phyloP scores from a whole-genome alignment of 495 filamentous ascomycete genomes.

The Polyplosphaeria fusca region DNA sequence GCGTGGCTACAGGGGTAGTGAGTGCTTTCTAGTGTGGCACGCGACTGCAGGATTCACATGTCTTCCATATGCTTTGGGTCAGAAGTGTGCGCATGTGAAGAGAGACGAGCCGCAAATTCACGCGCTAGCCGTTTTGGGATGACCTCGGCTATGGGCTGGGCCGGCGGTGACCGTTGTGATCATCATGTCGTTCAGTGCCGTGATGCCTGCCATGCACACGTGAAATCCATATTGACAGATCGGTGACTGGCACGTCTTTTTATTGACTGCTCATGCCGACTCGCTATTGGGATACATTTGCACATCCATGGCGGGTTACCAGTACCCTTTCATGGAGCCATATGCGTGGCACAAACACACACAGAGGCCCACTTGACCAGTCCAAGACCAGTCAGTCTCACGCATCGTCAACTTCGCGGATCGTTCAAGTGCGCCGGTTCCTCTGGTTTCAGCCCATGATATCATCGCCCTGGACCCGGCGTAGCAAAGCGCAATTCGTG shows the following conservation, averaged over 20 bases:
- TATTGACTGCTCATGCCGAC: too few species aligned
- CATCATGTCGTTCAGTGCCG: too few species aligned
- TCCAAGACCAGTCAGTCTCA: background rate
- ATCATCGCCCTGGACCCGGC: background rate
- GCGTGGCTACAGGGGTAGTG: background rate
- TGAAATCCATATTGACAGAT: too few species aligned
- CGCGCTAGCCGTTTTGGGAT: slow-evolving; percentile 1
- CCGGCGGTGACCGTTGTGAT: background rate
- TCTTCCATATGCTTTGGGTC: background rate
- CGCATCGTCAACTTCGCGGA: too few species aligned
- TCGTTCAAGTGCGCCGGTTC: too few species aligned
- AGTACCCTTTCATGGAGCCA: slow-evolving; percentile 14
- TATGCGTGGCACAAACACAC: slow-evolving; percentile 12
- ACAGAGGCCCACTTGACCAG: background rate
- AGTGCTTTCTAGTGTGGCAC: slow-evolving; percentile 2
- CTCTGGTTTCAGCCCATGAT: background rate
- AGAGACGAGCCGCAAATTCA: background rate
- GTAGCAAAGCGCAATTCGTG: slow-evolving; percentile 23
- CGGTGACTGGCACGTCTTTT: too few species aligned
- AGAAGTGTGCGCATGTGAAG: slow-evolving; percentile 7
- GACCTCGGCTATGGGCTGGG: slow-evolving; percentile 14
- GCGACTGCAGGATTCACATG: slow-evolving; percentile 25
- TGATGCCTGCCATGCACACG: too few species aligned
- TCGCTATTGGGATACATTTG: too few species aligned
- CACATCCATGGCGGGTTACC: too few species aligned